phyloP scores from a whole-genome alignment of 345 rosid species.

The Gossypium turneri region DNA sequence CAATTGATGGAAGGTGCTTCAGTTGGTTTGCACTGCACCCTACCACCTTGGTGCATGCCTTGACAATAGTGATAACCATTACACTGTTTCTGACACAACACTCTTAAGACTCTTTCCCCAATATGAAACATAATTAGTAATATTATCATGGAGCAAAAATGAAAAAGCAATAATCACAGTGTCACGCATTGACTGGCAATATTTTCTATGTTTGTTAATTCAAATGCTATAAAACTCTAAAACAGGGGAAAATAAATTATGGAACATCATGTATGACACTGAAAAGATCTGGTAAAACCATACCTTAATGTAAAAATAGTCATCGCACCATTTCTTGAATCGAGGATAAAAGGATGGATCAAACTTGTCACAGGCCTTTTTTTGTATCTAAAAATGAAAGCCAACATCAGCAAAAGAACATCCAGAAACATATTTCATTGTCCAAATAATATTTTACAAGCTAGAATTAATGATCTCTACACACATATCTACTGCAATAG shows the following conservation, averaged over 20 bases:
- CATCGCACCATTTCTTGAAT: conserved; percentile 98
- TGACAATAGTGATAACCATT: neutral
- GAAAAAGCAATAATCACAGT: neutral
- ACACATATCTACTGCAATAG: too few species aligned
- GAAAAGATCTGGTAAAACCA: conserved; percentile 4
- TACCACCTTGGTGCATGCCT: neutral
- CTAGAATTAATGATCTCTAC: neutral
- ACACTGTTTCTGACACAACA: neutral
- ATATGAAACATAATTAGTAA: too few species aligned
- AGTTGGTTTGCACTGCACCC: neutral
- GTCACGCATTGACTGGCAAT: neutral
- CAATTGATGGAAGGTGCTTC: neutral
- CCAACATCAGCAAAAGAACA: neutral
- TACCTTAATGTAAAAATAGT: conserved; percentile 90
- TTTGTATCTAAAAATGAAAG: conserved; percentile 56
- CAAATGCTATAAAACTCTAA: neutral
- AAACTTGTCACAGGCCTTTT: conserved; percentile 79
- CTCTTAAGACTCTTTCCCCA: neutral
- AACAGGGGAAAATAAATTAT: neutral
- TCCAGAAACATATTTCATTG: neutral
- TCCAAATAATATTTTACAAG: neutral
- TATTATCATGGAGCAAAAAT: neutral
- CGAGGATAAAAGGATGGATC: conserved; percentile 84
- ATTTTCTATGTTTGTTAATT: neutral
- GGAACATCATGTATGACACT: neutral